phyloP scores from a whole-genome alignment of 78 protist species.

The Creolimax fragrantissima region DNA sequence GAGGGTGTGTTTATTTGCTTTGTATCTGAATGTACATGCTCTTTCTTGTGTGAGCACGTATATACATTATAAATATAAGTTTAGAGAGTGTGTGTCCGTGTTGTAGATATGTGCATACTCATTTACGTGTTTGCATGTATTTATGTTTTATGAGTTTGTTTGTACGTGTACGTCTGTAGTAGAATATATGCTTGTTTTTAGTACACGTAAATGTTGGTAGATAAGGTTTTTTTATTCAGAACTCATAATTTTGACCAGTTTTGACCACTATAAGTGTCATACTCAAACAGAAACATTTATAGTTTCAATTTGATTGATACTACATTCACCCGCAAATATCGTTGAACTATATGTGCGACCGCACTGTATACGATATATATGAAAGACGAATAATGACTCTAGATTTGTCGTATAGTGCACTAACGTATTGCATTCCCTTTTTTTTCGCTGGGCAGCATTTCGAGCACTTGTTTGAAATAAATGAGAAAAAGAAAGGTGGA shows the following conservation, averaged over 20 bases:
- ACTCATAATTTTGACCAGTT: no score
- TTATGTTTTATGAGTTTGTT: neutral
- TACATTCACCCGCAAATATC: no score
- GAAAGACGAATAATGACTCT: no score
- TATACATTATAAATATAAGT: neutral
- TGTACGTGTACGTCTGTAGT: neutral
- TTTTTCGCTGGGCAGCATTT: no score
- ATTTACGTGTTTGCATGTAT: neutral
- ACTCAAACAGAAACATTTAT: no score
- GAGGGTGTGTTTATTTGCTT: no score
- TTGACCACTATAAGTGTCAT: no score
- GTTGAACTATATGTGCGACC: no score
- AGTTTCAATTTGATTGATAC: no score
- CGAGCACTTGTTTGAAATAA: neutral
- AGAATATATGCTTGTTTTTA: neutral
- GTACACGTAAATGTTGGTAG: neutral
- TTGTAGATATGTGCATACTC: neutral
- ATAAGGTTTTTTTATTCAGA: neutral
- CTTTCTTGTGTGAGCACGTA: neutral
- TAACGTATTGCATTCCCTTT: no score
- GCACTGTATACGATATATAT: no score
- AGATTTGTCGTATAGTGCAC: no score
- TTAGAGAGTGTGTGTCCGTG: neutral
- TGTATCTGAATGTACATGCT: neutral
- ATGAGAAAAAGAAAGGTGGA: constrained; percentile 1